phyloP scores from a whole-genome alignment of 2,329 filamentous ascomycete species.

The Hypoxylon sp. region DNA sequence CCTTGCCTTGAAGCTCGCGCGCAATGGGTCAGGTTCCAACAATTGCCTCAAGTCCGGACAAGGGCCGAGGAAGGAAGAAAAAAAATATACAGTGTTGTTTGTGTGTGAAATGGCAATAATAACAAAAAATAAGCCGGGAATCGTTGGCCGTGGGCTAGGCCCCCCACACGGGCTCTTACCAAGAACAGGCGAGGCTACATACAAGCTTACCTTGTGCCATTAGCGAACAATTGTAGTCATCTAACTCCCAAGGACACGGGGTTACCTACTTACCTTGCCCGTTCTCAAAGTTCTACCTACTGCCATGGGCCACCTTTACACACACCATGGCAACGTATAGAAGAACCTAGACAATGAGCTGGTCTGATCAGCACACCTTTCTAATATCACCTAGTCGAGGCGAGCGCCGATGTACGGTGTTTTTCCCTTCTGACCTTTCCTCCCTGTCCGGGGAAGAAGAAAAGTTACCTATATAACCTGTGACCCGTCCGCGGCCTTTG shows the following conservation, averaged over 20 bases:
- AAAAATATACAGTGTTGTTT: too few relatives aligned
- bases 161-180: constrained; percentile 27
- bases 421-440: background rate
- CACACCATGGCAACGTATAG: constrained; percentile 20
- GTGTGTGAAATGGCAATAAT: too few relatives aligned
- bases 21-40: constrained; percentile 8
- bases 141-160: constrained; percentile 12
- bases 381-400: constrained; percentile 8
- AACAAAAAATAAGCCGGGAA: constrained; percentile 28
- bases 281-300: too few relatives aligned
- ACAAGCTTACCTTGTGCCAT: constrained; percentile 26
- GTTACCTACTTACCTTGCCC: constrained; percentile 5
- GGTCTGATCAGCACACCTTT: constrained; percentile 28
- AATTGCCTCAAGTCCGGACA: constrained; percentile 34
- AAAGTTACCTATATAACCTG: constrained; percentile 16
- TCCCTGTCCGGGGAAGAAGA: constrained; percentile 4
- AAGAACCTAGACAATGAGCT: constrained; percentile 4
- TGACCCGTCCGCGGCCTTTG: constrained; percentile 19
- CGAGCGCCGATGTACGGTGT: constrained; percentile 35
- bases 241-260: constrained; percentile 17
- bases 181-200: constrained; percentile 32
- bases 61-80: constrained; percentile 12
- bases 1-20: background rate
- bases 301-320: too few relatives aligned
- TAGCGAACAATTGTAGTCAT: constrained; percentile 34